Conservation (phyloP, 164 flowering plant genomes). For the Vitis labrusca region DNA sequence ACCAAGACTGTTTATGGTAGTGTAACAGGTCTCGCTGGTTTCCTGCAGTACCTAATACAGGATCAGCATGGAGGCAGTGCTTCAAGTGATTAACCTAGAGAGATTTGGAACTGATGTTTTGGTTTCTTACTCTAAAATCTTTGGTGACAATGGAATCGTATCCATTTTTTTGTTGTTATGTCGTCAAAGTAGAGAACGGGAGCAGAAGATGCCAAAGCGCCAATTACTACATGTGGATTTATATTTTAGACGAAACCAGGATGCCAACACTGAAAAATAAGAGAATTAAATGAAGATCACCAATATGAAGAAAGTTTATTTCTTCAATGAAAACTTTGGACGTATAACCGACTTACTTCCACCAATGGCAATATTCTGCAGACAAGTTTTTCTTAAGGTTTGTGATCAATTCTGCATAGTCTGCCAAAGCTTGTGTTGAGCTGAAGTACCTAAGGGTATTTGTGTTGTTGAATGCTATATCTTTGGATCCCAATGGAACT, state of each 20-base stretch:
- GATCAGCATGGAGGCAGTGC: too few relatives aligned
- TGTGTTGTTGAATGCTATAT: not conserved
- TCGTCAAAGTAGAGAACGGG: conserved; percentile 3
- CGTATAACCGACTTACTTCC: not conserved
- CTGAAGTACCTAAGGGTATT: conserved; percentile 3
- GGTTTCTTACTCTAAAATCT: not conserved
- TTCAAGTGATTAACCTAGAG: too few relatives aligned
- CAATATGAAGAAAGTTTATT: not conserved
- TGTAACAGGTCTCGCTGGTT: conserved; percentile 11
- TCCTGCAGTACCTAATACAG: too few relatives aligned
- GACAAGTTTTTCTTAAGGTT: conserved; percentile 2
- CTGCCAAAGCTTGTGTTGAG: conserved; percentile 11
- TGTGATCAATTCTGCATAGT: not conserved
- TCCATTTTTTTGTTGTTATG: conserved; percentile 7
- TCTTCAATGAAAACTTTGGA: too few relatives aligned
- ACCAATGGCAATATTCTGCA: conserved; percentile 4
- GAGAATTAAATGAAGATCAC: not conserved
- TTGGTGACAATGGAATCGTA: conserved; percentile 1
- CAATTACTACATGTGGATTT: conserved; percentile 13
- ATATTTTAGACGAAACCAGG: conserved; percentile 16
- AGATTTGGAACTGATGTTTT: too few relatives aligned
- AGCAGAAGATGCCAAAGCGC: conserved; percentile 6
- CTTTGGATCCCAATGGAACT: not conserved
- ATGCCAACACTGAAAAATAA: conserved; percentile 10
- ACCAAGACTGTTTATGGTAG: conserved; percentile 15